Evolutionary conservation across 2,329 filamentous ascomycete species (phyloP).

Genomic region (Colletotrichum tropicale): DNA sequence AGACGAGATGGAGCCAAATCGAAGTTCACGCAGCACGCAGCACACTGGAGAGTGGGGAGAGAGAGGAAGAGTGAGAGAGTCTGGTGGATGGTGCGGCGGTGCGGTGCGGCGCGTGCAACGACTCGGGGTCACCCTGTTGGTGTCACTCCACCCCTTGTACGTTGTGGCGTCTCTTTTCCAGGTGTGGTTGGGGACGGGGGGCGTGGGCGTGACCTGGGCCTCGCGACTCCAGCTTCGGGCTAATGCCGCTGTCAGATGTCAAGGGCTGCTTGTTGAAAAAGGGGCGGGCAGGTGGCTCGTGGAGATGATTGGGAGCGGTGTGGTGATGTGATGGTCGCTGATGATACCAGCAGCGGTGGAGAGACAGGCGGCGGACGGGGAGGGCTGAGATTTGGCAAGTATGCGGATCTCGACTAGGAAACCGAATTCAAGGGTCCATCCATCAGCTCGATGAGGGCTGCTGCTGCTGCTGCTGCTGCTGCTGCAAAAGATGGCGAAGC

Average conservation of each 20-base stretch:
- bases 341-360: neutral
- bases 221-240: neutral
- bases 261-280: neutral
- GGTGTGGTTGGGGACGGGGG: neutral
- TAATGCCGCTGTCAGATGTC: slow-evolving; percentile 20
- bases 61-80: neutral
- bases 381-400: neutral
- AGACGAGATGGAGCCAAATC: neutral
- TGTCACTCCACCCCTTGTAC: neutral
- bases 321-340: neutral
- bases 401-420: neutral
- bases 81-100: neutral
- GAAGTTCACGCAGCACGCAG: neutral
- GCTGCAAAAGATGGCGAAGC: neutral
- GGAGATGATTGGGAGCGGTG: slow-evolving; percentile 5
- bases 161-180: neutral
- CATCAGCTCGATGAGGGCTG: neutral
- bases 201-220: slow-evolving; percentile 4
- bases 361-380: neutral
- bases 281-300: neutral
- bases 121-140: neutral
- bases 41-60: neutral
- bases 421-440: slow-evolving; percentile 1
- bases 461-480: neutral
- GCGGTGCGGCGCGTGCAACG: slow-evolving; percentile 11